phyloP scores from a whole-genome alignment of 371 early-diverging fungal species.

The Nosema muscidifuracis region DNA sequence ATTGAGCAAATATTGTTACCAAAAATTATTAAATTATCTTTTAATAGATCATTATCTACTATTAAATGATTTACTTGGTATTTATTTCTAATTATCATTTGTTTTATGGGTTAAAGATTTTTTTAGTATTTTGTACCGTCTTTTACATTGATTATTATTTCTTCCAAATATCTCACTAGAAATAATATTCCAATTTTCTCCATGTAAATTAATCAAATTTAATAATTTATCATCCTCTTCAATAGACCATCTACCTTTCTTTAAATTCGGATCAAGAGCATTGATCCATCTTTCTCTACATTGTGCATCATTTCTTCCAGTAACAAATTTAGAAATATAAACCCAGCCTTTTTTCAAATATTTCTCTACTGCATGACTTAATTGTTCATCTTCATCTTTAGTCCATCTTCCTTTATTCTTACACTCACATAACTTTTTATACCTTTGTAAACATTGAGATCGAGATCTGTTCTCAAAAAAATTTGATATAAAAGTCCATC shows the following conservation, averaged over 20 bases:
- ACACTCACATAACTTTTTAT: background rate
- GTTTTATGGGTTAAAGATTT: too few species aligned
- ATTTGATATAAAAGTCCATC: background rate
- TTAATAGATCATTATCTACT: too few species aligned
- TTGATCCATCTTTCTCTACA: constrained; percentile 32
- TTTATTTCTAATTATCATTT: too few species aligned
- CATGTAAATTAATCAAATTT: background rate
- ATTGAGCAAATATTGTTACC: too few species aligned
- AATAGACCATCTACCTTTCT: constrained; percentile 33
- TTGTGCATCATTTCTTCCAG: constrained; percentile 6
- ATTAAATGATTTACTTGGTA: too few species aligned
- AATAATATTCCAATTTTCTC: constrained; percentile 22
- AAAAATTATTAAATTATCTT: too few species aligned
- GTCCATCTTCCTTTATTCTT: constrained; percentile 68
- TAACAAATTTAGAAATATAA: background rate
- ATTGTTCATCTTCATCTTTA: constrained; percentile 67
- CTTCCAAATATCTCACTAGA: constrained; percentile 16
- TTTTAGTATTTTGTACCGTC: constrained; percentile 11
- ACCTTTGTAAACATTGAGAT: constrained; percentile 3
- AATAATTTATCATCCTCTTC: constrained; percentile 39
- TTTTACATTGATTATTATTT: constrained; percentile 44
- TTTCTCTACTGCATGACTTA: background rate
- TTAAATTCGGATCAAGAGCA: background rate
- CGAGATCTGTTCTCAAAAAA: background rate
- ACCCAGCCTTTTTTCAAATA: constrained; percentile 1